Percentiles rank a stretch among this genome's conserved stretches.
Conservation (phyloP, 371 early-diverging fungal species). For the Chytridium lagenaria region DNA sequence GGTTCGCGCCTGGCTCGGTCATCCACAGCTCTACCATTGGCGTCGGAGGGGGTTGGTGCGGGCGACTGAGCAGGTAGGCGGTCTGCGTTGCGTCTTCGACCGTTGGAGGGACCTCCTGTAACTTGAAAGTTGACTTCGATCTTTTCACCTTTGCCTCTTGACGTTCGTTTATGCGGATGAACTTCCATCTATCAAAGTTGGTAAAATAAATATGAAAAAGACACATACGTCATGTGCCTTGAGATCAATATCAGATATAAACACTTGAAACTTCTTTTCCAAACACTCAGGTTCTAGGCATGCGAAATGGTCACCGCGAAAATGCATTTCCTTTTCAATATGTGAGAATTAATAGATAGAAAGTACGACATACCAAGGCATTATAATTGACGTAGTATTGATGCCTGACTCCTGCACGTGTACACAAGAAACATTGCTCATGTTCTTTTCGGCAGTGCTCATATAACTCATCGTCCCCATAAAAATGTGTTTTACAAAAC, state of each 20-base stretch:
- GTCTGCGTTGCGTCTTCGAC: slow-evolving; percentile 21
- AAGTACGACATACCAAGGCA: slow-evolving; percentile 66
- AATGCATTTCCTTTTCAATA: slow-evolving; percentile 79
- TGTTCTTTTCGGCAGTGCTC: slow-evolving; percentile 93
- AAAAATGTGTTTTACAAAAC: slow-evolving; percentile 84
- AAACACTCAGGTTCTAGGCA: slow-evolving; percentile 84
- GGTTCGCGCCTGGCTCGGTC: background rate
- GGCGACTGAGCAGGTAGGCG: background rate
- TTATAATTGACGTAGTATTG: slow-evolving; percentile 85
- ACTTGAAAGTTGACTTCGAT: slow-evolving; percentile 68
- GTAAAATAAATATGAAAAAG: slow-evolving; percentile 33
- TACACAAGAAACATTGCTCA: slow-evolving; percentile 92
- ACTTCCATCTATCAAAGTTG: slow-evolving; percentile 49
- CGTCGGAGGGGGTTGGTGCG: slow-evolving; percentile 1
- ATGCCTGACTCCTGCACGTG: slow-evolving; percentile 73
- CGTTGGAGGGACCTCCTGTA: slow-evolving; percentile 47
- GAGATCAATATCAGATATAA: slow-evolving; percentile 87
- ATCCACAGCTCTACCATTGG: slow-evolving; percentile 2
- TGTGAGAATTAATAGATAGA: background rate
- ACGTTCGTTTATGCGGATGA: slow-evolving; percentile 44
- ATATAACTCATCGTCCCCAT: slow-evolving; percentile 87
- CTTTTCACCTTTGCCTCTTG: slow-evolving; percentile 59
- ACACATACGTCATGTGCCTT: slow-evolving; percentile 72
- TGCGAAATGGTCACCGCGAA: slow-evolving; percentile 78
- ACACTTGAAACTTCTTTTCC: slow-evolving; percentile 96